Evolutionary conservation across 148 eudicot species (phyloP).

Genomic region (Cornus florida): DNA sequence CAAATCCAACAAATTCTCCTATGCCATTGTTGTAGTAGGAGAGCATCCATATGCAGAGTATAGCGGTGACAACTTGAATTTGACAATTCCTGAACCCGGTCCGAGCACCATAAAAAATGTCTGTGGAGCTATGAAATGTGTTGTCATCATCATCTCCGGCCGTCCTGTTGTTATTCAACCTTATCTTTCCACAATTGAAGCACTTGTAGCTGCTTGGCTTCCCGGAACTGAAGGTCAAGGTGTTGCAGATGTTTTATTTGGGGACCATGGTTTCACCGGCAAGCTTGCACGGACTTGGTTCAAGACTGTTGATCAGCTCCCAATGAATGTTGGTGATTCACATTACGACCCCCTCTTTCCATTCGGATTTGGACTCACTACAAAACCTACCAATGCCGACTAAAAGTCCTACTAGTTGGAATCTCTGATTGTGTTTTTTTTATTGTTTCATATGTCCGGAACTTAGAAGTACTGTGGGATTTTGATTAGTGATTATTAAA

Average conservation of each 20-base stretch:
- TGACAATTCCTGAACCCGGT: not conserved
- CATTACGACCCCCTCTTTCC: not conserved
- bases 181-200: not conserved
- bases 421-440: no score
- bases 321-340: not conserved
- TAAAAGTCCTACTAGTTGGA: no score
- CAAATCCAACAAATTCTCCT: not conserved
- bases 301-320: conserved; percentile 1
- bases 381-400: not conserved
- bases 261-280: not conserved
- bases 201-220: not conserved
- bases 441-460: no score
- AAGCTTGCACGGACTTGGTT: not conserved
- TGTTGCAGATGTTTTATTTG: not conserved
- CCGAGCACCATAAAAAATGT: not conserved
- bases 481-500: no score
- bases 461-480: no score
- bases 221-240: not conserved
- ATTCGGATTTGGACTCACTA: not conserved
- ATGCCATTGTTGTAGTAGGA: not conserved
- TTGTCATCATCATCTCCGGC: not conserved
- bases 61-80: not conserved
- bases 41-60: not conserved
- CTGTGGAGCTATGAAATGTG: not conserved
- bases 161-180: not conserved